These are phyloP conservation scores for Diophrys appendiculata DNA, from an alignment of 73 alveolate genomes.

Conservation along the genomic window DNA sequence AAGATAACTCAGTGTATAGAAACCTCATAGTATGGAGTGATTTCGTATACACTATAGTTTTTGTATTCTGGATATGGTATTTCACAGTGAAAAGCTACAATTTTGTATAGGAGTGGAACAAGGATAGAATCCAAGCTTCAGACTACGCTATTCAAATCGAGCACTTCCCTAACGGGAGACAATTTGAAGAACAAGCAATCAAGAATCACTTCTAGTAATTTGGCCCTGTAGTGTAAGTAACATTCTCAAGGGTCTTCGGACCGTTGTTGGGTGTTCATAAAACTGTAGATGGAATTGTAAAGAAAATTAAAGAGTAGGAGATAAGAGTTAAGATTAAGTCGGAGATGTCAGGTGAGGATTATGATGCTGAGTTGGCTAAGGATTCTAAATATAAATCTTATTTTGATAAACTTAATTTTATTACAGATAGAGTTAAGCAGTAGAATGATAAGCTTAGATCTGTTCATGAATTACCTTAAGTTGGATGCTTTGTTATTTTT, in stretches of 20 bases:
- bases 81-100: too few species aligned
- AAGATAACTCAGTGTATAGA: too few species aligned
- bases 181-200: too few species aligned
- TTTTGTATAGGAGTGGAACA: too few species aligned
- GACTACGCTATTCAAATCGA: too few species aligned
- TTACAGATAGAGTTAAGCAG: slow-evolving; percentile 13
- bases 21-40: too few species aligned
- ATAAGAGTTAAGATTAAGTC: slow-evolving; percentile 13
- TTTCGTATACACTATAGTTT: too few species aligned
- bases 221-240: slow-evolving; percentile 15
- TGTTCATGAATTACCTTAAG: slow-evolving; percentile 7
- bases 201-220: too few species aligned
- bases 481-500: slow-evolving; percentile 24
- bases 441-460: not conserved
- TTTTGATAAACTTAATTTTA: slow-evolving; percentile 6
- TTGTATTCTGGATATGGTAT: too few species aligned
- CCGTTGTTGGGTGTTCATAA: slow-evolving; percentile 2
- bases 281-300: slow-evolving; percentile 1
- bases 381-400: not conserved
- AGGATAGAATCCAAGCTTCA: too few species aligned
- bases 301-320: slow-evolving; percentile 7
- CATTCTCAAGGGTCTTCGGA: slow-evolving; percentile 9
- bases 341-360: not conserved
- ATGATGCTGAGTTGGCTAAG: not conserved
- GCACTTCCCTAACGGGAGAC: too few species aligned